Evolutionary conservation across 352 stramenopile genomes (phyloP), one percentile per base, ranked within the genome.

Genomic region (Paralagenidium karlingii): DNA sequence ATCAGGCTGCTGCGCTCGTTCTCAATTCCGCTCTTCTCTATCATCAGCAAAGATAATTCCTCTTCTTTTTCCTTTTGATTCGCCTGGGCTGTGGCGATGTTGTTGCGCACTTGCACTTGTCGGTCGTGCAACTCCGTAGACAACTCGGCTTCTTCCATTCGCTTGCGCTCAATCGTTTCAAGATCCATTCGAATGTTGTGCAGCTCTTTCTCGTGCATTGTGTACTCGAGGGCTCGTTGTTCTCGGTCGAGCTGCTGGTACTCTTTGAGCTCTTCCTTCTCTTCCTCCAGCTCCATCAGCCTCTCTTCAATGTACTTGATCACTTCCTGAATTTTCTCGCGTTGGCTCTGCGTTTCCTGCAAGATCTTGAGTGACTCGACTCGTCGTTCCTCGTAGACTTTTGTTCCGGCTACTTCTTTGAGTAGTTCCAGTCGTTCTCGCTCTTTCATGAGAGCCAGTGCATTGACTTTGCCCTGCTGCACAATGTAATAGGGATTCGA

Each of bases 401-500:
- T 97, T 0, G 95, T 98, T 27, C 94, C 95, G 1, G 94, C 94
- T 0, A 99, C 94, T 63, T 99, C 89, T 63, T 99, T 98, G 4
- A 99, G 73, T 36, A 99, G 63, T 42, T 97, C 81, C 5, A 99
- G 63, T 24, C 96, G 75, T 54, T 99, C 92, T 3, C 59, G 57
- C 63, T 99, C 96, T n/a, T 88, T 94, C 96, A 99, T 99, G 24
- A 97, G 75, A 24, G 94, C 97, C 15, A 99, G 58, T 8, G 88
- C 85, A 48, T 98, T 97, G 16, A 99, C 95, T 50, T 99, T 99
- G 22, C 96, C 96, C 64, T 99, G 96, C 59, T 99, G 92, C 30
- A 99, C 96, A 50, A 99, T 99, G 56, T 99, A 99, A 66, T 99
- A 99, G n/a, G 96, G 96, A 63, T 99, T 99, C 20, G 79, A 92